Evolutionary conservation across 176 grass and related monocot genomes (phyloP), one percentile per base, ranked within the genome.

Genomic region (Eragrostis curvula): DNA sequence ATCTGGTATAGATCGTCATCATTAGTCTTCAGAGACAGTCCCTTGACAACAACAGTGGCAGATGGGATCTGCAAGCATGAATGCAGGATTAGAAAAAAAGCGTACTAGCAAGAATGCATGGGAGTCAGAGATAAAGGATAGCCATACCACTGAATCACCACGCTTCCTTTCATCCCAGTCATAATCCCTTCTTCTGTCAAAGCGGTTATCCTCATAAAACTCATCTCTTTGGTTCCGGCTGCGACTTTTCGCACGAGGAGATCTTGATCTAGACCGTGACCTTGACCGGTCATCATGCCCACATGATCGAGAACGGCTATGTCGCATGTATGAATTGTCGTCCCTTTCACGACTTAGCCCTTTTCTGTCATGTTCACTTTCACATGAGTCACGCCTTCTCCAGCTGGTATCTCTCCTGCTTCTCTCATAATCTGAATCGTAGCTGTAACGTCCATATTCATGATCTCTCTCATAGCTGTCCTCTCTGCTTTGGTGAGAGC

Each of bases 1-100:
- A 88, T 93, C 90, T 89, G 91, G 87, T 96, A 94, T 71, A 99
- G 75, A 87, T 99, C 87, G 69, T 96, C 97, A 92, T 99, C 97
- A 77, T 84, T 92, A 29, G 91, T 94, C 87, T 91, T 91, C 81
- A 84, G 87, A 30, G 97, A 92, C 36, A 99, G 67, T 71, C 93
- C 97, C 87, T 91, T 99, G 49, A 96, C 89, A 92, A 99, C 85
- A 75, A 99, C 84, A 68, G 97, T 99, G 71, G 97, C 89, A 41
- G 90, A 96, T 62, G 97, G 91, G 2, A 77, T 78, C 97, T 98
- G 76, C 86, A 93, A 91, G 53, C 46, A 85, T 67, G 21, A 68
- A 90, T 64, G 71, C 9, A 86, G 53, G 4, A 36, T 36, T 36
- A 9, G n/a, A n/a, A 30, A 68, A 72, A 60, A n/a, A 58, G 32